These are phyloP conservation scores for Boletellus emodensis DNA, from an alignment of 768 basidiomycete genomes.

Conservation along the genomic window DNA sequence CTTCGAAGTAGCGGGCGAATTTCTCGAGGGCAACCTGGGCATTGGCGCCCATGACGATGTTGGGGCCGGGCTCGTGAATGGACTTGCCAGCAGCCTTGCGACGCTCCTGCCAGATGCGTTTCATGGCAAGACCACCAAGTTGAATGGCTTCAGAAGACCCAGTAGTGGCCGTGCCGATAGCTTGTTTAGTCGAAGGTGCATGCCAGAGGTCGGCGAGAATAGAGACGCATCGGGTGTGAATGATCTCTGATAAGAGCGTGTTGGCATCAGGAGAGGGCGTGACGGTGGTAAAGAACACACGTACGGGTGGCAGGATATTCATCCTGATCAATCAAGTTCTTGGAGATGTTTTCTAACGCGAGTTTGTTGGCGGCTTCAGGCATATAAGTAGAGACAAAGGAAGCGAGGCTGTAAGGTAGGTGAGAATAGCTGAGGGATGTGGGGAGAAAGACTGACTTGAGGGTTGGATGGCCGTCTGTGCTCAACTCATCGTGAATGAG, in stretches of 20 bases:
- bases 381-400: slow-evolving; percentile 69
- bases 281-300: not conserved
- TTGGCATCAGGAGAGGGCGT: not conserved
- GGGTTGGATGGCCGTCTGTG: slow-evolving; percentile 51
- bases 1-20: slow-evolving; percentile 65
- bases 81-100: slow-evolving; percentile 63
- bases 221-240: slow-evolving; percentile 46
- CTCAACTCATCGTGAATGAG: slow-evolving; percentile 62
- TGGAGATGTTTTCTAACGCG: slow-evolving; percentile 60
- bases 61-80: slow-evolving; percentile 62
- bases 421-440: not conserved
- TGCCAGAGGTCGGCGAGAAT: slow-evolving; percentile 69
- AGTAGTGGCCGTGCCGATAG: slow-evolving; percentile 67
- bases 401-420: slow-evolving; percentile 41
- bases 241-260: slow-evolving; percentile 28
- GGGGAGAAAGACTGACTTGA: slow-evolving; percentile 37
- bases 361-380: slow-evolving; percentile 48
- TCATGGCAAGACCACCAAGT: slow-evolving; percentile 69
- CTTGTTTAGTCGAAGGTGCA: slow-evolving; percentile 48
- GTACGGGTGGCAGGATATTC: slow-evolving; percentile 61
- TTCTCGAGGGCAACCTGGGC: slow-evolving; percentile 71
- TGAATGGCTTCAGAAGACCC: slow-evolving; percentile 71
- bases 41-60: slow-evolving; percentile 64
- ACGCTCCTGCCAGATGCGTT: slow-evolving; percentile 65
- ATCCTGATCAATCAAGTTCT: slow-evolving; percentile 67